Percentiles rank a stretch among this genome's conserved stretches.
phyloP scores from a whole-genome alignment of 1,284 basidiomycete genomes.

The Moesziomyces aphidis region DNA sequence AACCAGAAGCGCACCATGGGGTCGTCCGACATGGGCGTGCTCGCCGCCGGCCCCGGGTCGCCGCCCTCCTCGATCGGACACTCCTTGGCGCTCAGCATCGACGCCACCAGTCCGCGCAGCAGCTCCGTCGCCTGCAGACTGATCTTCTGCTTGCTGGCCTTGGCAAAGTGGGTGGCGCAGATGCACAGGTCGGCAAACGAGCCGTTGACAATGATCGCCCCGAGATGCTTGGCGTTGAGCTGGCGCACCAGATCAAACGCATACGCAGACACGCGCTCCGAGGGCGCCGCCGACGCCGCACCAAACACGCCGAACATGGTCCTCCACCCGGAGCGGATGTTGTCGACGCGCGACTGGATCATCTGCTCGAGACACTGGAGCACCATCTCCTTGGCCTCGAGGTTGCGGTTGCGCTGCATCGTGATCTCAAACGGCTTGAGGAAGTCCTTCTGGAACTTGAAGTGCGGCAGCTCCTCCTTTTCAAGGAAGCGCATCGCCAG shows the following conservation, averaged over 20 bases:
- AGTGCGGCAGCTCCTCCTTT: constrained; percentile 97
- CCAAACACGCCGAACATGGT: constrained; percentile 99
- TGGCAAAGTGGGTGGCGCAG: constrained; percentile 98
- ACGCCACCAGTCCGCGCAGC: constrained; percentile 84
- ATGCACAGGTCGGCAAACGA: constrained; percentile 95
- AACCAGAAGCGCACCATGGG: constrained; percentile 80
- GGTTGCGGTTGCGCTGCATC: constrained; percentile 94
- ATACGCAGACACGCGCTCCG: constrained; percentile 91
- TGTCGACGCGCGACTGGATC: constrained; percentile 93
- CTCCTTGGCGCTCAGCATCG: constrained; percentile 76
- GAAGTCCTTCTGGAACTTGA: constrained; percentile 99
- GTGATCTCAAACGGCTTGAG: constrained; percentile 97
- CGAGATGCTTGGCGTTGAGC: constrained; percentile 90
- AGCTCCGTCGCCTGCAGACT: constrained; percentile 95
- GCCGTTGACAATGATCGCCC: constrained; percentile 89
- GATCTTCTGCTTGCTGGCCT: constrained; percentile 98
- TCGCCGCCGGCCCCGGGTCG: constrained; percentile 54
- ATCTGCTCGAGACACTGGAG: constrained; percentile 98
- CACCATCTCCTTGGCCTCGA: constrained; percentile 97
- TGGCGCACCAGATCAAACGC: constrained; percentile 96
- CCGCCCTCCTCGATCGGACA: constrained; percentile 50
- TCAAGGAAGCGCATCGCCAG: constrained; percentile 98
- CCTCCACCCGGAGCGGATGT: constrained; percentile 97
- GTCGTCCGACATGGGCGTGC: constrained; percentile 55
- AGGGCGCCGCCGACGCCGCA: constrained; percentile 91